Evolutionary conservation across 345 rosid species (phyloP), one percentile per base, ranked within the genome.

Genomic region (Streptanthus diversifolius): DNA sequence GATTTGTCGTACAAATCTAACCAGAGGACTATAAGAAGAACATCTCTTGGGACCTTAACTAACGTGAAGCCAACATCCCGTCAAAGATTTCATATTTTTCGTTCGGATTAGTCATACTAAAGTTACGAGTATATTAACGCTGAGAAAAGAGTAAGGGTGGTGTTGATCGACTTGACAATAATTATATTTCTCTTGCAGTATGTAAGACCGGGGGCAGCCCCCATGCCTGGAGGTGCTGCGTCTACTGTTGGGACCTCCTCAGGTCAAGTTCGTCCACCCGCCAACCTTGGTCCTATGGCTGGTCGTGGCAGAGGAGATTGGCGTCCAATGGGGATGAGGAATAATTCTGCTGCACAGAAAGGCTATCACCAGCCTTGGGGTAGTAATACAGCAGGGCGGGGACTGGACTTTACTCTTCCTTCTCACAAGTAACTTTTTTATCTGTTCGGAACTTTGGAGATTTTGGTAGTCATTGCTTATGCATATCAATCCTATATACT

Each of bases 241-340:
- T 64, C 77, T 82, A 81, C 76, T 77, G 81, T 83, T 71, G 87
- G 77, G 60, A 87, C 85, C 70, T 80, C 83, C 25, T 77, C 92
- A 39, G 89, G 90, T 72, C 98, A 88, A 83, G 80, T 83, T 74
- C 98, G 92, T 67, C 99, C 97, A 59, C 83, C 83, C 13, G 74
- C 78, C 17, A 88, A 79, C 72, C 66, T 85, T 76, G 89, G 79
- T 78, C 81, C 84, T 37, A 72, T 79, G 78, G 79, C 84, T 82
- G 98, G 96, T 72, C 93, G 98, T 67, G 98, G 97, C 51, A 90
- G 98, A 80, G 96, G 97, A 75, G 99, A 95, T 43, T 90, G 96
- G 98, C 87, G 98, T 63, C 90, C 91, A 59, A 14, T 70, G 60
- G 98, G 91, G 74, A 81, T 84, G 75, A 90, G 88, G 82, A 74